A percentile compares a stretch with the other conserved stretches of the same genome.
These are phyloP conservation scores for Cryptococcus floricola DNA, from an alignment of 1,284 basidiomycete genomes.

Conservation along the genomic window DNA sequence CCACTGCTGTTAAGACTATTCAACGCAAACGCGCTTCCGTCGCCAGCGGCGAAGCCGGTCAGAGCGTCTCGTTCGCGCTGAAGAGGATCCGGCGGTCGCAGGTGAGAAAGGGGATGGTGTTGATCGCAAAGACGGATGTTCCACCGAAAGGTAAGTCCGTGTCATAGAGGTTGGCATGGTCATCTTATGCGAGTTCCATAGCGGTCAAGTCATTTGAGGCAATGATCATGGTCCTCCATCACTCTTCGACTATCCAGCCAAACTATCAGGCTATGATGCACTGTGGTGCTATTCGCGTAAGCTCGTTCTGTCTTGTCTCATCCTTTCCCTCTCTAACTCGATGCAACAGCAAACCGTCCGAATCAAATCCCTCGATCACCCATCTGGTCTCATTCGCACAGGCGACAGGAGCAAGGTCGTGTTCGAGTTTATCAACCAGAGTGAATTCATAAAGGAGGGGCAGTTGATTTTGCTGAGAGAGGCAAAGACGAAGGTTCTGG, in stretches of 20 bases:
- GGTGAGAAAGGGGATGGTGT: slow-evolving; percentile 91
- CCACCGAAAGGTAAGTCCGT: slow-evolving; percentile 71
- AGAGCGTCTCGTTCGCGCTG: slow-evolving; percentile 88
- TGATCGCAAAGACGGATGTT: slow-evolving; percentile 72
- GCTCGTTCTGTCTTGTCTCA: neutral
- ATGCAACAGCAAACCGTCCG: slow-evolving; percentile 71
- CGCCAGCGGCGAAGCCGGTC: slow-evolving; percentile 81
- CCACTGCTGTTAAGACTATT: slow-evolving; percentile 81
- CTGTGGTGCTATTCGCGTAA: slow-evolving; percentile 41
- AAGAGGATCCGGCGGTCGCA: slow-evolving; percentile 80
- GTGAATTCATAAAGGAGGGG: slow-evolving; percentile 85
- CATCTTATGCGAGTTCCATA: slow-evolving; percentile 2
- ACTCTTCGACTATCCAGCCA: slow-evolving; percentile 85
- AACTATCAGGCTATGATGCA: slow-evolving; percentile 68
- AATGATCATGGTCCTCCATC: slow-evolving; percentile 55
- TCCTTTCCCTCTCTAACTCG: neutral
- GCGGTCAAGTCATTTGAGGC: slow-evolving; percentile 40
- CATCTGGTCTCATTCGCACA: slow-evolving; percentile 78
- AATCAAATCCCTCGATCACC: slow-evolving; percentile 82
- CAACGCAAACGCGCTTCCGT: slow-evolving; percentile 89
- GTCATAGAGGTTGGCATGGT: neutral
- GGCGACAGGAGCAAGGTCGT: slow-evolving; percentile 84
- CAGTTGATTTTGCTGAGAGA: slow-evolving; percentile 88
- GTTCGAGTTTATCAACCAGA: slow-evolving; percentile 77
- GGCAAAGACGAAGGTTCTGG: slow-evolving; percentile 81